Conservation (phyloP, 495 filamentous ascomycete species). For the Penicillium soppii region DNA sequence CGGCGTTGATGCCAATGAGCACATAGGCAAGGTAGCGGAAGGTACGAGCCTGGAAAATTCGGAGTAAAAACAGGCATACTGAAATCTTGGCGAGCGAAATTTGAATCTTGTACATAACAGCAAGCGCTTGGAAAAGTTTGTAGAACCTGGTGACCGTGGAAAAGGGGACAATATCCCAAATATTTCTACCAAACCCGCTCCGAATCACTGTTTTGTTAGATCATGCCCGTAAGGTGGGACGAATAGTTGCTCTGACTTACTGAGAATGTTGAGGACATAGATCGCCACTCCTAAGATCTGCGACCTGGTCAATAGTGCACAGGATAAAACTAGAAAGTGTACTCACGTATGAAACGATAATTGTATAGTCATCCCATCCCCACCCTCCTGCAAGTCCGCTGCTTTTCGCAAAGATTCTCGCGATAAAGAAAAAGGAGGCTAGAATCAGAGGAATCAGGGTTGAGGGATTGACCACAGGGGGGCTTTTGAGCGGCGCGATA, state of each 20-base stretch:
- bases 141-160: conserved; percentile 25
- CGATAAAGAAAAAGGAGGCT: conserved; percentile 23
- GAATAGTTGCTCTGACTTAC: conserved; percentile 6
- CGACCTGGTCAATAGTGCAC: neutral
- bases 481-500: conserved; percentile 13
- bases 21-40: conserved; percentile 33
- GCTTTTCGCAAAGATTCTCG: conserved; percentile 27
- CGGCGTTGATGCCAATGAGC: conserved; percentile 31
- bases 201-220: conserved; percentile 24
- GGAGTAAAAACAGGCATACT: conserved; percentile 47
- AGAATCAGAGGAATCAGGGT: conserved; percentile 25
- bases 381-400: conserved; percentile 30
- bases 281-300: conserved; percentile 21
- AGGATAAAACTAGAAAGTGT: no score
- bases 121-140: conserved; percentile 31
- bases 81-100: conserved; percentile 51
- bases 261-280: conserved; percentile 15
- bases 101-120: conserved; percentile 30
- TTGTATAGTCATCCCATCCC: conserved; percentile 32
- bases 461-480: conserved; percentile 2
- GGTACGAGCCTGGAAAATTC: conserved; percentile 34
- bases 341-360: conserved; percentile 28
- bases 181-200: conserved; percentile 28
- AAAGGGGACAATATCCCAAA: conserved; percentile 27
- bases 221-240: neutral